phyloP scores from a whole-genome alignment of 352 stramenopile species.

The Globisporangium viniferum region DNA sequence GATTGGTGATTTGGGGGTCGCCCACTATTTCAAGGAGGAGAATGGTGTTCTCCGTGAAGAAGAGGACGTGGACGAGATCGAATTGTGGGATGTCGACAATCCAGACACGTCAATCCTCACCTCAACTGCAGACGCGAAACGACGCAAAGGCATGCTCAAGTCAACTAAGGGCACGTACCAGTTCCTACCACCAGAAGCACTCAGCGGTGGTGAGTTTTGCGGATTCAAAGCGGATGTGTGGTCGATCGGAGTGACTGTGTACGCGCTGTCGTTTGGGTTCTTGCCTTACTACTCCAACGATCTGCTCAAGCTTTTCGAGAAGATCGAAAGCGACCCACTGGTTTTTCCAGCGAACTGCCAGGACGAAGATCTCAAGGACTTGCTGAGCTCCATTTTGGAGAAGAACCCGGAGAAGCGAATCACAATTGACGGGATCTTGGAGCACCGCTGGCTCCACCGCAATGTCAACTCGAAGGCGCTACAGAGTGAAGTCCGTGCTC shows the following conservation, averaged over 20 bases:
- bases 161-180: slow-evolving; percentile 78
- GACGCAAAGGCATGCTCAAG: slow-evolving; percentile 43
- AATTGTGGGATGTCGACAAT: slow-evolving; percentile 38
- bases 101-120: background rate
- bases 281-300: slow-evolving; percentile 89
- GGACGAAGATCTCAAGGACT: slow-evolving; percentile 58
- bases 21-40: slow-evolving; percentile 70
- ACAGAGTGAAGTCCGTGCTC: slow-evolving; percentile 32
- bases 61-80: slow-evolving; percentile 42
- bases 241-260: slow-evolving; percentile 90
- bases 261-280: slow-evolving; percentile 83
- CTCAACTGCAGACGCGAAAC: background rate
- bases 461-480: slow-evolving; percentile 53
- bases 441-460: slow-evolving; percentile 71
- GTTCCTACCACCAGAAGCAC: slow-evolving; percentile 65
- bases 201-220: slow-evolving; percentile 64
- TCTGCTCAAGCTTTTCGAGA: slow-evolving; percentile 86
- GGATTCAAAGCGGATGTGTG: slow-evolving; percentile 89
- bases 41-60: slow-evolving; percentile 49
- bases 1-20: slow-evolving; percentile 78
- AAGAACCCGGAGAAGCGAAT: slow-evolving; percentile 75
- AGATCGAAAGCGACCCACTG: slow-evolving; percentile 71
- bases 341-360: slow-evolving; percentile 43
- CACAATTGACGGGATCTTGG: slow-evolving; percentile 57
- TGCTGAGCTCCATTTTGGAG: slow-evolving; percentile 68